Evolutionary conservation across 2,329 filamentous ascomycete genomes (phyloP).

Genomic region (Helicocarpus griseus): DNA sequence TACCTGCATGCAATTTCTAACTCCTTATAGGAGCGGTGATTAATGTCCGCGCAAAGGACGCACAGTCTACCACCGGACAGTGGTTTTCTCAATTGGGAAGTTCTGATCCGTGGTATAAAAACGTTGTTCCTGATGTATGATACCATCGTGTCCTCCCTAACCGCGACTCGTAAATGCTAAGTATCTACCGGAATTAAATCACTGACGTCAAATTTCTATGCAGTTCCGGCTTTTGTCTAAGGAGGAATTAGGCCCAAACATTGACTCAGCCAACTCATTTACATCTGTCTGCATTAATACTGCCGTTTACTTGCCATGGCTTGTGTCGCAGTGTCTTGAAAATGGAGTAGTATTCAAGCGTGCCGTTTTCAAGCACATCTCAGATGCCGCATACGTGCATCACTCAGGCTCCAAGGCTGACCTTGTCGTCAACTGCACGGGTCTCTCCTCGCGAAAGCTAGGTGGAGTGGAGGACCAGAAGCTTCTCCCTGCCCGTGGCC

Average conservation of each 20-base stretch:
- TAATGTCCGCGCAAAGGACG: conserved; percentile 57
- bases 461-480: conserved; percentile 70
- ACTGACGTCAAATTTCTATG: not conserved
- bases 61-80: conserved; percentile 41
- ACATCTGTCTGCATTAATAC: conserved; percentile 88
- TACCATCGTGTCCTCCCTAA: not conserved
- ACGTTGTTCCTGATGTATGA: conserved; percentile 57
- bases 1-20: too few relatives aligned
- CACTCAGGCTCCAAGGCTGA: conserved; percentile 49
- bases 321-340: conserved; percentile 67
- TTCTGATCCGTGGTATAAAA: conserved; percentile 62
- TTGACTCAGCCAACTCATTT: conserved; percentile 65
- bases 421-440: conserved; percentile 76
- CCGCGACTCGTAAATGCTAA: not conserved
- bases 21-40: conserved; percentile 37
- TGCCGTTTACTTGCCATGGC: conserved; percentile 76
- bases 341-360: conserved; percentile 61
- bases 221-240: conserved; percentile 53
- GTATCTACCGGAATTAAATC: not conserved
- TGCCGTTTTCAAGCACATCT: conserved; percentile 57
- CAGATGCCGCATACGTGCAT: conserved; percentile 55
- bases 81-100: conserved; percentile 60
- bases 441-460: conserved; percentile 62
- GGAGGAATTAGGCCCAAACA: conserved; percentile 50
- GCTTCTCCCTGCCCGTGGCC: conserved; percentile 69